Conservation (phyloP, 768 basidiomycete genomes). For the Termitomyces sp. region DNA sequence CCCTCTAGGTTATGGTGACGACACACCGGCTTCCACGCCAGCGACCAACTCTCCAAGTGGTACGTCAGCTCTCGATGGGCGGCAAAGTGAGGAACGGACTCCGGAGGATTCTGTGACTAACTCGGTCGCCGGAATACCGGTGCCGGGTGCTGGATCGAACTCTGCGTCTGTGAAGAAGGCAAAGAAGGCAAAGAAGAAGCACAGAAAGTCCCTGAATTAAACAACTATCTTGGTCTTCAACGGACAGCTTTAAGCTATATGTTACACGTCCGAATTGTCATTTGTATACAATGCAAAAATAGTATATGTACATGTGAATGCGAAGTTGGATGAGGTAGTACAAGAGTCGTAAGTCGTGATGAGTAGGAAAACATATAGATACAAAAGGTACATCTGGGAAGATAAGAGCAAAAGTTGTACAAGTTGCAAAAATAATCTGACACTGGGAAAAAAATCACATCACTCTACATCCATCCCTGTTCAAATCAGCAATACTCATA, state of each 20-base stretch:
- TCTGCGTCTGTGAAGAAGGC: slow-evolving; percentile 15
- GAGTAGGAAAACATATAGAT: background rate
- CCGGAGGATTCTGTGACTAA: slow-evolving; percentile 2
- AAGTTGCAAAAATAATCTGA: slow-evolving; percentile 6
- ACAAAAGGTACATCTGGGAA: slow-evolving; percentile 3
- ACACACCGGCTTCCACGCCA: slow-evolving; percentile 6
- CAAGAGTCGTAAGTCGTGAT: background rate
- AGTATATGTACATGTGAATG: slow-evolving; percentile 1
- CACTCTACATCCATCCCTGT: slow-evolving; percentile 60
- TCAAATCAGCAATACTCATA: slow-evolving; percentile 36
- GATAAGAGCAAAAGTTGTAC: slow-evolving; percentile 13
- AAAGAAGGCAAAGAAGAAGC: slow-evolving; percentile 32
- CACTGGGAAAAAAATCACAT: slow-evolving; percentile 41
- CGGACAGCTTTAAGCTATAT: background rate
- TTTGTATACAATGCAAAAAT: slow-evolving; percentile 1
- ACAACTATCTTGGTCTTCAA: background rate
- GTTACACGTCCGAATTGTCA: background rate
- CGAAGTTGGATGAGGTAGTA: background rate
- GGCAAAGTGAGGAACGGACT: slow-evolving; percentile 14
- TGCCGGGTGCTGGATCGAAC: background rate
- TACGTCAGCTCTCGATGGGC: background rate
- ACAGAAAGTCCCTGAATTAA: slow-evolving; percentile 18
- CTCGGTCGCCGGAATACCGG: slow-evolving; percentile 7
- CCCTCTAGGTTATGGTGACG: slow-evolving; percentile 31
- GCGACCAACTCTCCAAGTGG: background rate